A percentile compares a stretch with the other conserved stretches of the same genome.
Evolutionary conservation across 345 rosid species (phyloP).

Genomic region (Linum lewisii): DNA sequence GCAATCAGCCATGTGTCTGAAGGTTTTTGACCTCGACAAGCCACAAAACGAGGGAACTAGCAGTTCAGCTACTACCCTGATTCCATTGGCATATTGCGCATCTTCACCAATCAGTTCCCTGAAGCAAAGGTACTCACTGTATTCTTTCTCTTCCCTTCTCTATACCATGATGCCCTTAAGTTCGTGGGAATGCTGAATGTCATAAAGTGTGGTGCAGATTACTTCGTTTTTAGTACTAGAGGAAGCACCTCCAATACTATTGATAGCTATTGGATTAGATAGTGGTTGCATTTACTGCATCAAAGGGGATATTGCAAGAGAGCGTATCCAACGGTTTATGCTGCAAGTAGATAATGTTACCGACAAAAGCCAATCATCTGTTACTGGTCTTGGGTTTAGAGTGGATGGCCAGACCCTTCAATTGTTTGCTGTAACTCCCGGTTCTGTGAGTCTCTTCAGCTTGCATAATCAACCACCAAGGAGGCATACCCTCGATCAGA

Average conservation of each 20-base stretch:
- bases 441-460: conserved; percentile 63
- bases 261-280: conserved; percentile 83
- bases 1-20: conserved; percentile 77
- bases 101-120: conserved; percentile 91
- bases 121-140: conserved; percentile 61
- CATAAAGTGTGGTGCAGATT: conserved; percentile 41
- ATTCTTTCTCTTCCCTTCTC: neutral
- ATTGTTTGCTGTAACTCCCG: conserved; percentile 71
- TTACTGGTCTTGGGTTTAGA: conserved; percentile 79
- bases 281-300: conserved; percentile 80
- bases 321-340: conserved; percentile 80
- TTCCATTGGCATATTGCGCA: conserved; percentile 75
- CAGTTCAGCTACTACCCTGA: conserved; percentile 32
- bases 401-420: conserved; percentile 87
- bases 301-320: conserved; percentile 94
- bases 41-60: conserved; percentile 83
- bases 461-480: conserved; percentile 67
- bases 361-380: conserved; percentile 30
- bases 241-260: conserved; percentile 91
- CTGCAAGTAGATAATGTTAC: conserved; percentile 56
- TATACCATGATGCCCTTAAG: neutral
- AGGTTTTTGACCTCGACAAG: conserved; percentile 89
- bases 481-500: conserved; percentile 73
- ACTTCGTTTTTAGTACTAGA: conserved; percentile 85
- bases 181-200: neutral